A percentile compares a stretch with the other conserved stretches of the same genome.
phyloP scores from a whole-genome alignment of 2,329 filamentous ascomycete species.

The Rutstroemia sp. region DNA sequence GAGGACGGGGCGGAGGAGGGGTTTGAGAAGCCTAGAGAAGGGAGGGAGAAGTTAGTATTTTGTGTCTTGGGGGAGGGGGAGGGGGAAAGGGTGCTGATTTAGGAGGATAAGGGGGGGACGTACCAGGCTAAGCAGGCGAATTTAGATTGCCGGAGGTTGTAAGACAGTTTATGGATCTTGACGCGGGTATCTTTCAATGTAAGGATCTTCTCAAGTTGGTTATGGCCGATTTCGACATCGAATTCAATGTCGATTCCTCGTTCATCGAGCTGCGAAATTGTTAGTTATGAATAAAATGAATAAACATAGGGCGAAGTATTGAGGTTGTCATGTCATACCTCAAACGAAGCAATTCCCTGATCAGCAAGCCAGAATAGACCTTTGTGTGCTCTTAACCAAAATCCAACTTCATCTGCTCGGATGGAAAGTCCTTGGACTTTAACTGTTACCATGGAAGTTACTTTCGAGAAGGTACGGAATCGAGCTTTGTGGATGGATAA shows the following conservation, averaged over 20 bases:
- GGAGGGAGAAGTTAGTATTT: not conserved
- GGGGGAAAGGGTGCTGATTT: no score
- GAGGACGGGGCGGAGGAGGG: conserved; percentile 72
- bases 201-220: conserved; percentile 73
- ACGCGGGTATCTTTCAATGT: conserved; percentile 70
- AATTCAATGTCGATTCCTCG: conserved; percentile 80
- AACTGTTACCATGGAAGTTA: conserved; percentile 67
- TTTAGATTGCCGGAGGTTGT: conserved; percentile 65
- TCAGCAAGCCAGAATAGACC: conserved; percentile 70
- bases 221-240: conserved; percentile 75
- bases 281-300: not conserved
- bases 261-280: conserved; percentile 55
- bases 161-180: conserved; percentile 79
- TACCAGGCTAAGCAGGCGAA: conserved; percentile 70
- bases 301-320: not conserved
- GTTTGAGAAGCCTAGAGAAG: conserved; percentile 54
- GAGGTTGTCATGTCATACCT: conserved; percentile 20
- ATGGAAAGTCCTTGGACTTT: conserved; percentile 77
- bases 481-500: conserved; percentile 76
- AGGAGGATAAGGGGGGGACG: not conserved
- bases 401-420: conserved; percentile 80
- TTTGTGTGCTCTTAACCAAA: conserved; percentile 75
- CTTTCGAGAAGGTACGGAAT: conserved; percentile 53
- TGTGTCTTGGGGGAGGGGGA: not conserved
- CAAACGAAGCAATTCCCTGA: conserved; percentile 78